phyloP scores from a whole-genome alignment of 371 early-diverging fungal genomes.

The Mortierella polycephala region DNA sequence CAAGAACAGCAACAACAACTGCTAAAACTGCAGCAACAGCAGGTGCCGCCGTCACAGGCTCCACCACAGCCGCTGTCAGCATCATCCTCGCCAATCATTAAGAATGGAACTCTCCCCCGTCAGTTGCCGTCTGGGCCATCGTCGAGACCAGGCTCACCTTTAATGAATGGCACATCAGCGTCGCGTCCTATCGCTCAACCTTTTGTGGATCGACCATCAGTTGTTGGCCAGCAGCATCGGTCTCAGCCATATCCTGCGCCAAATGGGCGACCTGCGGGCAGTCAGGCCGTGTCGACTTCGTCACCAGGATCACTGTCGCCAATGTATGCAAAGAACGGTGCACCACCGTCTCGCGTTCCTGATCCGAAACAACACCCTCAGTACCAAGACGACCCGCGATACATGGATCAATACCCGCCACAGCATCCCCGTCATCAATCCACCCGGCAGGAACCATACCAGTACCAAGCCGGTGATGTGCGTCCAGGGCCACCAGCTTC shows the following conservation, averaged over 20 bases:
- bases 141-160: conserved; percentile 19
- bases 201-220: conserved; percentile 14
- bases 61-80: not conserved
- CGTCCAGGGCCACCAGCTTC: not conserved
- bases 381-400: no score
- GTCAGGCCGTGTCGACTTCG: not conserved
- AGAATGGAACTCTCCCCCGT: not conserved
- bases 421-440: no score
- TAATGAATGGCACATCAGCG: conserved; percentile 4
- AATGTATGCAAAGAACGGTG: not conserved
- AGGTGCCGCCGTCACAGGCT: not conserved
- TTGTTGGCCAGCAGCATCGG: conserved; percentile 20
- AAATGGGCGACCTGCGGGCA: conserved; percentile 19
- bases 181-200: conserved; percentile 7
- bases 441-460: no score
- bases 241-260: conserved; percentile 26
- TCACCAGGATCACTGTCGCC: not conserved
- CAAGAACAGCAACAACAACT: not conserved
- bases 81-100: not conserved
- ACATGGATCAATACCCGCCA: no score
- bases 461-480: conserved; percentile 3
- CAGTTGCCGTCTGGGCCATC: not conserved
- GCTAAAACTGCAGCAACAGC: not conserved
- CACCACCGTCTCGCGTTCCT: not conserved
- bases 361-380: conserved; percentile 9